Evolutionary conservation across 768 basidiomycete species (phyloP), one percentile per base, ranked within the genome.

Genomic region (Xerocomellus amylosporus): DNA sequence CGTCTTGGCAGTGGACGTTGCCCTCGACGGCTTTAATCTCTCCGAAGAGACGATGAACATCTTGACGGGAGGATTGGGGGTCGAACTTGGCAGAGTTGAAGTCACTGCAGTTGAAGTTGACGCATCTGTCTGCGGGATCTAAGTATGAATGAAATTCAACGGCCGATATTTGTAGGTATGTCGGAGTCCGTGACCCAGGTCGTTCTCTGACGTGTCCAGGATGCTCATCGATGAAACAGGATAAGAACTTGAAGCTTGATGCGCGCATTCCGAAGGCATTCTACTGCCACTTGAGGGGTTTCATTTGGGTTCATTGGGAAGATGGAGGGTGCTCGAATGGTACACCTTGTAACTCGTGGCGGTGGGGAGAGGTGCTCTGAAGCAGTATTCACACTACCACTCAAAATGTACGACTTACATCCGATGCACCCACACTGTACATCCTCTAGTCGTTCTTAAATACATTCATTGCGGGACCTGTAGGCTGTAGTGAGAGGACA

Each of bases 1-100:
- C 12, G 43, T 66, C 5, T 53, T 69, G 49, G 73, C 71, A 5
- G 62, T 74, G 12, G 74, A 73, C 38, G 44, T 45, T n/a, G 59
- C 62, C 10, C 28, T 5, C 2, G 56, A 24, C 24, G 24, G 24
- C 24, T 24, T 24, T 24, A 81, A 79, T 53, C 65, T 85, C 26
- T 76, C 81, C 0, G 59, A 75, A 57, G 67, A 62, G 26, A 81
- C 83, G 20, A 80, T 85, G 81, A 77, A 85, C 56, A 60, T 58
- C 13, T 64, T 85, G 55, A 85, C 84, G 9, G 68, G 71, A 45
- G 73, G 72, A 34, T 68, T 79, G 59, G 85, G 77, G 0, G 71
- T 65, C 38, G 63, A 74, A 33, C 63, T 81, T 24, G 86, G 86
- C 8, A 68, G 77, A 22, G 73, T 86, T 20, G 43, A 72, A 15